Evolutionary conservation across 257 asterid species (phyloP).

Genomic region (Buddleja alternifolia): DNA sequence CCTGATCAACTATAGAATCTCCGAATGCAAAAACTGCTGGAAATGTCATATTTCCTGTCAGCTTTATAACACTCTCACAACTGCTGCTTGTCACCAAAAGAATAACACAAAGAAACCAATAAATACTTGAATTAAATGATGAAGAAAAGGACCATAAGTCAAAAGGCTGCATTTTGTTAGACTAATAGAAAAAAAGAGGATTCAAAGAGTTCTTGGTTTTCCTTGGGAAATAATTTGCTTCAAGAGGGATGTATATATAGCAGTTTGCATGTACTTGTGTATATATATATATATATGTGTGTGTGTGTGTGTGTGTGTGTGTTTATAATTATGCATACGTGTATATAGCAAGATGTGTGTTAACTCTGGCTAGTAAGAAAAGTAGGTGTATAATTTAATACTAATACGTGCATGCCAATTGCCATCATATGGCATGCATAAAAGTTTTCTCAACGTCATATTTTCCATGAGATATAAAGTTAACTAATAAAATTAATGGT

Average conservation of each 20-base stretch:
- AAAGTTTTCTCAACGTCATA: conserved; percentile 5
- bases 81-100: conserved; percentile 1
- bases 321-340: no score
- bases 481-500: not conserved
- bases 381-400: conserved; percentile 25
- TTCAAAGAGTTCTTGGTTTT: not conserved
- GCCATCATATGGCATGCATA: conserved; percentile 26
- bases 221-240: not conserved
- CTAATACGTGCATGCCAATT: not conserved
- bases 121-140: no score
- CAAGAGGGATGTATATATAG: not conserved
- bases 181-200: not conserved
- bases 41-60: conserved; percentile 35
- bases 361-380: not conserved
- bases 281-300: not conserved
- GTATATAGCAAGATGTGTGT: no score
- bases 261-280: not conserved
- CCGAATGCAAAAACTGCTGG: conserved; percentile 56
- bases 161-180: not conserved
- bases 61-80: conserved; percentile 38
- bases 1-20: conserved; percentile 63
- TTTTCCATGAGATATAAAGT: not conserved
- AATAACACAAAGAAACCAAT: not conserved
- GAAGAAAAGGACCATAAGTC: not conserved
- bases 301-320: not conserved